These are phyloP conservation scores for Melaleuca alternifolia DNA, from an alignment of 345 rosid genomes.

Conservation along the genomic window DNA sequence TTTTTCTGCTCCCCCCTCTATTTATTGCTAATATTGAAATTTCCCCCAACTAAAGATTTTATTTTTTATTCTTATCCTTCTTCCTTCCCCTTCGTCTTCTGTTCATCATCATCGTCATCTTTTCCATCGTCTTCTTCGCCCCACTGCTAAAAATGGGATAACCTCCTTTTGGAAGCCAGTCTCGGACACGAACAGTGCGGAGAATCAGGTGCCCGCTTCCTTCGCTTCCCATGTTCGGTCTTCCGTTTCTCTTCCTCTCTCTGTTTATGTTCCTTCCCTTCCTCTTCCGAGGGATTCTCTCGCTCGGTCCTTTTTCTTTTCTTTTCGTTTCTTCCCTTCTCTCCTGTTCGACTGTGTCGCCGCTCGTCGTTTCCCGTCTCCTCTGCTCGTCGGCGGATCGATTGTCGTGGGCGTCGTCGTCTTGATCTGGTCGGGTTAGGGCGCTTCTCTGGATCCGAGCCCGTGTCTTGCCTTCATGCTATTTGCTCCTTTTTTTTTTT, in stretches of 20 bases:
- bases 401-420: not conserved
- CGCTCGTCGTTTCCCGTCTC: not conserved
- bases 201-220: conserved; percentile 2
- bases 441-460: not conserved
- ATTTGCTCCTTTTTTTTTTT: not conserved
- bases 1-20: not conserved
- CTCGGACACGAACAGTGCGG: not conserved
- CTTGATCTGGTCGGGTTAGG: not conserved
- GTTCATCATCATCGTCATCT: not conserved
- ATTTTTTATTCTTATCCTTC: not conserved
- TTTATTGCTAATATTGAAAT: not conserved
- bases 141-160: not conserved
- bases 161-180: not conserved
- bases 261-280: not conserved
- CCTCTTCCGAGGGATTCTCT: not conserved
- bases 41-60: fast-evolving
- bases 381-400: not conserved
- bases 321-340: not conserved
- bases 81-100: not conserved
- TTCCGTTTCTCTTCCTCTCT: not conserved
- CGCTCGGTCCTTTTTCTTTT: not conserved
- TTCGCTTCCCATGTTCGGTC: not conserved
- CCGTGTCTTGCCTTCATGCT: not conserved
- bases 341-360: not conserved
- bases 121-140: not conserved